Evolutionary conservation across 2,329 filamentous ascomycete species (phyloP), one percentile per base, ranked within the genome.

Genomic region (Hawksworthiomyces lignivorus): DNA sequence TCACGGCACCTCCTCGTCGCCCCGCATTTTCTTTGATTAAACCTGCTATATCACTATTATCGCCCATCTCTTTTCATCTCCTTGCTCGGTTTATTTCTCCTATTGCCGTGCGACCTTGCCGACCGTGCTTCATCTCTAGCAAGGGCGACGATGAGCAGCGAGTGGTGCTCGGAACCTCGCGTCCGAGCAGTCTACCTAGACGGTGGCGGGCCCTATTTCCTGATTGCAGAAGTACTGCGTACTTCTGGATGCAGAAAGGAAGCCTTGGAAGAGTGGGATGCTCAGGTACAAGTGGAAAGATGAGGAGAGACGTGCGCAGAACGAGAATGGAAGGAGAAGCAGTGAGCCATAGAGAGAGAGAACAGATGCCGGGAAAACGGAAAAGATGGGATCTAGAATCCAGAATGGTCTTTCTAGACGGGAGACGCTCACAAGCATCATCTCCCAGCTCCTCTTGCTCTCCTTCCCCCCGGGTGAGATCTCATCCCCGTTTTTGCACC

Each of bases 121-220:
- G 11, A 9, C 30, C 5, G 15, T 8, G 15, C 28, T 32, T 36
- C 44, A 50, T 43, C n/a, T n/a, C n/a, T n/a, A n/a, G n/a, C n/a
- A n/a, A n/a, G n/a, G n/a, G n/a, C n/a, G n/a, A n/a, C n/a, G n/a
- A n/a, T n/a, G n/a, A n/a, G n/a, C n/a, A n/a, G n/a, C n/a, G 44
- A 39, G 46, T 45, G 39, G 41, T 41, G 45, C 44, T 54, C 58
- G 56, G 57, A 62, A 51, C 43, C 38, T 52, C 40, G 38, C 47
- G 52, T 40, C 56, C 58, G 57, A 53, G 54, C 39, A 14, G 31
- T 38, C 45, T 42, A 52, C 49, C 41, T 19, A 41, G 15, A 18
- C 15, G 15, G 36, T 34, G 41, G 46, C 58, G 60, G 59, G 47
- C 58, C 59, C 60, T 50, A 39, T 17, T 60, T 58, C 59, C 59